These are phyloP conservation scores for Cercospora canescens DNA, from an alignment of 2,329 filamentous ascomycete species.

Conservation along the genomic window DNA sequence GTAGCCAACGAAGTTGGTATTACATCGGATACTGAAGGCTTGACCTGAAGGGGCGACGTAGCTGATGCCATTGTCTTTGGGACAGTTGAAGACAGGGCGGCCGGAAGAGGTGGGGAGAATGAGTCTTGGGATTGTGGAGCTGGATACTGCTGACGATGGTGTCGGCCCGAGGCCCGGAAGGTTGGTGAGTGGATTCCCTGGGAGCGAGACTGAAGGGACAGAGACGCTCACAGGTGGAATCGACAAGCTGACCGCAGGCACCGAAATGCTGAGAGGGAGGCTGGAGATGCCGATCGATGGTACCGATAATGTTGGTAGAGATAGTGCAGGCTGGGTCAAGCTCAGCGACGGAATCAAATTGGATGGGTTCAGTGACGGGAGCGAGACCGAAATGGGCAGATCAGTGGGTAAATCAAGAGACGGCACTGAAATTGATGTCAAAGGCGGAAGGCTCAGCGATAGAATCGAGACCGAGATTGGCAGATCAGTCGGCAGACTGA, in stretches of 20 bases:
- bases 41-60: slow-evolving; percentile 27
- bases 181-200: slow-evolving; percentile 8
- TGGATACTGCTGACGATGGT: not conserved
- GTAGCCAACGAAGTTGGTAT: slow-evolving; percentile 17
- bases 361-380: too few species aligned
- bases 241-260: not conserved
- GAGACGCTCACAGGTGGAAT: not conserved
- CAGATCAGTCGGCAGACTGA: too few species aligned
- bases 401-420: too few species aligned
- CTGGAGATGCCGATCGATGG: not conserved
- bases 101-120: slow-evolving; percentile 22
- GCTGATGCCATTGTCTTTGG: slow-evolving; percentile 25
- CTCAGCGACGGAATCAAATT: slow-evolving; percentile 5
- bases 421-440: too few species aligned
- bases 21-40: slow-evolving; percentile 29
- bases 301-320: too few species aligned
- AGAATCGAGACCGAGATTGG: too few species aligned
- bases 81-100: slow-evolving; percentile 25
- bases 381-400: too few species aligned
- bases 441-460: slow-evolving; percentile 7
- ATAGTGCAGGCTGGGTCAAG: too few species aligned
- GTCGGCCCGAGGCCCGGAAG: not conserved
- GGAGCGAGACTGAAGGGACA: too few species aligned
- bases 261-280: too few species aligned
- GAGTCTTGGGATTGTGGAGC: not conserved